Evolutionary conservation across 345 rosid genomes (phyloP).

Genomic region (Eucalyptus erythrocorys): DNA sequence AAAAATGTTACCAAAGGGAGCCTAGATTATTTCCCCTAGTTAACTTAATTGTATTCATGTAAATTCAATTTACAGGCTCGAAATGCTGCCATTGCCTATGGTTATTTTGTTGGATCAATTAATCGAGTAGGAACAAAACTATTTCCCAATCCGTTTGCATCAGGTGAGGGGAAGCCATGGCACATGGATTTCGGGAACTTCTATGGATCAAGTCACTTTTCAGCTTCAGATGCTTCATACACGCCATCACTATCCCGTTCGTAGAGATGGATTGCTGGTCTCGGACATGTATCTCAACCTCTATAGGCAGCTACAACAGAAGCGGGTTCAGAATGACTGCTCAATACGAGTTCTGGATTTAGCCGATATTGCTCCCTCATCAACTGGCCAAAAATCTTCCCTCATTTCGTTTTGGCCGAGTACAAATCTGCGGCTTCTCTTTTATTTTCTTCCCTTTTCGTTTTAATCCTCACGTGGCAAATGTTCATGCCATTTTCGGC

Average conservation of each 20-base stretch:
- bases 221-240: slow-evolving; percentile 94
- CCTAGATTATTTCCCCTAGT: background rate
- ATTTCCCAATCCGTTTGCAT: slow-evolving; percentile 89
- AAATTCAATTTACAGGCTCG: slow-evolving; percentile 48
- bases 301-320: slow-evolving; percentile 81
- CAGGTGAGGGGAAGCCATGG: slow-evolving; percentile 87
- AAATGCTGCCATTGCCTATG: slow-evolving; percentile 94
- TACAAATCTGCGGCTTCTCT: too few relatives aligned
- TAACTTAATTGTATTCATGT: background rate
- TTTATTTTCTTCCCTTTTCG: too few relatives aligned
- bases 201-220: slow-evolving; percentile 84
- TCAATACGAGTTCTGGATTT: slow-evolving; percentile 58
- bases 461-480: too few relatives aligned
- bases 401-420: too few relatives aligned
- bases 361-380: too few relatives aligned
- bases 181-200: slow-evolving; percentile 85
- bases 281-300: slow-evolving; percentile 89
- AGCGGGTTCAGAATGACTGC: slow-evolving; percentile 94
- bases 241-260: slow-evolving; percentile 71
- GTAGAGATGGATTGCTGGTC: slow-evolving; percentile 68
- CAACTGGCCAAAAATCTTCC: too few relatives aligned
- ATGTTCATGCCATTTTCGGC: too few relatives aligned
- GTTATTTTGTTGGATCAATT: slow-evolving; percentile 87
- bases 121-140: slow-evolving; percentile 89
- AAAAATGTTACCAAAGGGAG: too few relatives aligned